Evolutionary conservation across 208 protist genomes (phyloP).

Genomic region (Angomonas ambiguus): DNA sequence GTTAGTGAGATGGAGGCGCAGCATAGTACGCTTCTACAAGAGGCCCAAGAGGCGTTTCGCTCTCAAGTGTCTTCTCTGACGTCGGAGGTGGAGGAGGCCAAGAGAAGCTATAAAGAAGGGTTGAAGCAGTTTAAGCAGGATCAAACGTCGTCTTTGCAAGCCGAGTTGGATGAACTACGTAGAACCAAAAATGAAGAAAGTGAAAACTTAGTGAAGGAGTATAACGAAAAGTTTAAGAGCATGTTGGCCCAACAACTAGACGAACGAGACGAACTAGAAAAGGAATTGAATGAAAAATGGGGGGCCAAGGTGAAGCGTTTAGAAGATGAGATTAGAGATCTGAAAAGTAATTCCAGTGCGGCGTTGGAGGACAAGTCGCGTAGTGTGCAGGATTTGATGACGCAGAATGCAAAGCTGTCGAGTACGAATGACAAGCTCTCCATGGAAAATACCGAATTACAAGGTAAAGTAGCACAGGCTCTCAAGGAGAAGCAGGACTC

Average conservation of each 20-base stretch:
- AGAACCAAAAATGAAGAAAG: slow-evolving; percentile 65
- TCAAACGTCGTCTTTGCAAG: slow-evolving; percentile 23
- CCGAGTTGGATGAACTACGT: slow-evolving; percentile 30
- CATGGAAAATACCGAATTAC: background rate
- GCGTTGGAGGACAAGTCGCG: slow-evolving; percentile 22
- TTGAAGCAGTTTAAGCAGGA: slow-evolving; percentile 26
- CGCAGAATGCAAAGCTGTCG: slow-evolving; percentile 22
- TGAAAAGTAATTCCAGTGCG: slow-evolving; percentile 15
- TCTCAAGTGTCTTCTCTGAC: slow-evolving; percentile 31
- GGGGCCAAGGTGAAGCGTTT: slow-evolving; percentile 25
- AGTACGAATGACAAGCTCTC: slow-evolving; percentile 16
- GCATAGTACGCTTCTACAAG: slow-evolving; percentile 28
- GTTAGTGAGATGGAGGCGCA: slow-evolving; percentile 18
- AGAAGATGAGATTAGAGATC: slow-evolving; percentile 22
- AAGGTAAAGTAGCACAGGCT: background rate
- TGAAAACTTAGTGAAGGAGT: slow-evolving; percentile 74
- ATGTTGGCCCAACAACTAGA: slow-evolving; percentile 91
- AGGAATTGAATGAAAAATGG: slow-evolving; percentile 42
- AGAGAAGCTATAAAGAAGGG: slow-evolving; percentile 37
- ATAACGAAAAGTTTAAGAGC: slow-evolving; percentile 91
- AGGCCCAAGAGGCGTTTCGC: slow-evolving; percentile 35
- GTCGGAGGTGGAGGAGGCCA: slow-evolving; percentile 33
- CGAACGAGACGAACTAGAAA: slow-evolving; percentile 66
- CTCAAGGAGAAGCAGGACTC: background rate
- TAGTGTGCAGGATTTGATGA: slow-evolving; percentile 24